Conservation (phyloP, 495 filamentous ascomycete genomes). For the Entonaema liquescens region DNA sequence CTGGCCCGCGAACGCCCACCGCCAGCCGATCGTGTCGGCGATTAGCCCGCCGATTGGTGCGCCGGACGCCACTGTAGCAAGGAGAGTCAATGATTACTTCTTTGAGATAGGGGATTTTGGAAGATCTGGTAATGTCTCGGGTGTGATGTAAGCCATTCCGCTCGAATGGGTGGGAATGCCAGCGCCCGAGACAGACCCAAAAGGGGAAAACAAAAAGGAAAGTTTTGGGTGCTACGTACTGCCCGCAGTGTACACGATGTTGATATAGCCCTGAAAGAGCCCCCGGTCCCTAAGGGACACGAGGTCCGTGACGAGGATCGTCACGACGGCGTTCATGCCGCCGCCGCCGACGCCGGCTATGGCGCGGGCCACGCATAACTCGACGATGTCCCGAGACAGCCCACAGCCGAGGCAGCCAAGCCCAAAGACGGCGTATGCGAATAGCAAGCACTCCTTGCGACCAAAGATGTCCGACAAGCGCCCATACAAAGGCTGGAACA, state of each 20-base stretch:
- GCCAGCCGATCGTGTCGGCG: constrained; percentile 81
- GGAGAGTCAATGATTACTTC: not conserved
- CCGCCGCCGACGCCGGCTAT: constrained; percentile 78
- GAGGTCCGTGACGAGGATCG: constrained; percentile 80
- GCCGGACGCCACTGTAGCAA: constrained; percentile 61
- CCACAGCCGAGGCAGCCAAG: constrained; percentile 78
- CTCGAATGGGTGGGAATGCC: not conserved
- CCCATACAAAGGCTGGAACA: constrained; percentile 82
- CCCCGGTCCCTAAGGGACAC: constrained; percentile 79
- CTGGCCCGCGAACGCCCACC: constrained; percentile 82
- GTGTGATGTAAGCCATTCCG: not conserved
- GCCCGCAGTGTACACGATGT: constrained; percentile 79
- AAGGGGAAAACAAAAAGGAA: not conserved
- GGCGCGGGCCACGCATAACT: constrained; percentile 75
- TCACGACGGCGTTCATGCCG: constrained; percentile 84
- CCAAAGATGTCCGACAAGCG: constrained; percentile 85
- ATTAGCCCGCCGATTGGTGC: constrained; percentile 81
- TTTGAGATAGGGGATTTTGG: not conserved
- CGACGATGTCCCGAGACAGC: constrained; percentile 70
- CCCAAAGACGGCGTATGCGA: constrained; percentile 78
- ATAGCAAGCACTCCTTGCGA: constrained; percentile 77
- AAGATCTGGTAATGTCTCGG: not conserved
- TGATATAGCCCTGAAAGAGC: constrained; percentile 83
- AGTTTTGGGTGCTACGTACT: constrained; percentile 14
- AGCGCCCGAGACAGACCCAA: not conserved